Conservation (phyloP, 148 eudicot species). For the Cornus controversa region DNA sequence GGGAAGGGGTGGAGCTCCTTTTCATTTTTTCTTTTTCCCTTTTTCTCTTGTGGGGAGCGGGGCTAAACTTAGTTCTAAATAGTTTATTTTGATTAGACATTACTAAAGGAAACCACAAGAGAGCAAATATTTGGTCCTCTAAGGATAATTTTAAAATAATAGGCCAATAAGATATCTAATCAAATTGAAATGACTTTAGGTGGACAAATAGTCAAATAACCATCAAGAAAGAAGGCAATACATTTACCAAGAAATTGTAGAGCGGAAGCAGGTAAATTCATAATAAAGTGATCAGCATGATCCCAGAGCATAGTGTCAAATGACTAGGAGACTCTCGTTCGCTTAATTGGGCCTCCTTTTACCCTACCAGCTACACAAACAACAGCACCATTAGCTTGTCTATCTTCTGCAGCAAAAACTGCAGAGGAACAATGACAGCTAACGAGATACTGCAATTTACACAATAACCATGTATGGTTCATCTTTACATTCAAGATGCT, state of each 20-base stretch:
- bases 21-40: not conserved
- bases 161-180: not conserved
- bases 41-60: no score
- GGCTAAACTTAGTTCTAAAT: not conserved
- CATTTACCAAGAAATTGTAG: constrained; percentile 78
- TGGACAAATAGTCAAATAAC: no score
- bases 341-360: constrained; percentile 49
- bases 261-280: constrained; percentile 95
- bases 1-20: not conserved
- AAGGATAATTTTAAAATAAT: not conserved
- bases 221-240: not conserved
- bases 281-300: constrained; percentile 81
- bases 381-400: constrained; percentile 20
- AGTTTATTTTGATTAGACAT: not conserved
- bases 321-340: constrained; percentile 37
- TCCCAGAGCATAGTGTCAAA: constrained; percentile 70
- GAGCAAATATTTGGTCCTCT: not conserved
- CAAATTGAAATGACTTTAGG: not conserved
- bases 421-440: constrained; percentile 6
- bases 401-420: constrained; percentile 28
- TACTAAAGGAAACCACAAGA: not conserved
- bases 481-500: not conserved
- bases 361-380: constrained; percentile 29
- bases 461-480: not conserved
- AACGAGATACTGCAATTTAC: not conserved